A percentile compares a stretch with the other conserved stretches of the same genome.
phyloP scores from a whole-genome alignment of 78 protist genomes.

The Speleostelium caveatum region DNA sequence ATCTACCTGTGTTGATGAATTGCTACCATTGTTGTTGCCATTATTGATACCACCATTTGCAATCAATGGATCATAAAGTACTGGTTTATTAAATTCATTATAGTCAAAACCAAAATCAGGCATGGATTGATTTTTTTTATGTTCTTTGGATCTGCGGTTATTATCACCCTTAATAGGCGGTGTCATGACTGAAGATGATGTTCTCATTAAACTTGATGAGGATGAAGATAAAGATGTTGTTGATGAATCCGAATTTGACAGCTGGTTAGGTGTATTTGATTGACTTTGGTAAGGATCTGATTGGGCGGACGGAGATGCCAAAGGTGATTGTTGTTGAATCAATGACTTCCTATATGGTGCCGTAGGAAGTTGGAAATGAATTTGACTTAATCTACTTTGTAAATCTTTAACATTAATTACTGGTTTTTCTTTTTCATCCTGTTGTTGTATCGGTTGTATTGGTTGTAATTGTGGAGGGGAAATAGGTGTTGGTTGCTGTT shows the following conservation, averaged over 20 bases:
- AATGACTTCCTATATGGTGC: neutral
- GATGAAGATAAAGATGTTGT: neutral
- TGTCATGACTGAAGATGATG: neutral
- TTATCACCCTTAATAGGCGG: neutral
- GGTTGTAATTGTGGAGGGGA: neutral
- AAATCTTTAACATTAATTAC: neutral
- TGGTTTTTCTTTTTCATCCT: neutral
- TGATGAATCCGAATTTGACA: neutral
- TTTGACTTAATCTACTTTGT: neutral
- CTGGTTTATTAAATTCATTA: neutral
- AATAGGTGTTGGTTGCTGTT: neutral
- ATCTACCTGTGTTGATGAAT: neutral
- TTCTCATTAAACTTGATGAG: neutral
- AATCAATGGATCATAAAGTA: neutral
- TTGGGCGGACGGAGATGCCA: neutral
- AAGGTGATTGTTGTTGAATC: neutral
- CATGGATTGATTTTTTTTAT: conserved; percentile 47
- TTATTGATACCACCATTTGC: too few relatives aligned
- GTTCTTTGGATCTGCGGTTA: conserved; percentile 4
- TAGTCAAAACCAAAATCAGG: neutral
- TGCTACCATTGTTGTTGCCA: neutral
- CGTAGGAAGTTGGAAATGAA: neutral
- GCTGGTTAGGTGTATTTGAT: neutral
- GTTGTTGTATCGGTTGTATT: neutral
- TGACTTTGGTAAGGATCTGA: neutral